Conservation (phyloP, 78 protist species). For the Creolimax fragrantissima region DNA sequence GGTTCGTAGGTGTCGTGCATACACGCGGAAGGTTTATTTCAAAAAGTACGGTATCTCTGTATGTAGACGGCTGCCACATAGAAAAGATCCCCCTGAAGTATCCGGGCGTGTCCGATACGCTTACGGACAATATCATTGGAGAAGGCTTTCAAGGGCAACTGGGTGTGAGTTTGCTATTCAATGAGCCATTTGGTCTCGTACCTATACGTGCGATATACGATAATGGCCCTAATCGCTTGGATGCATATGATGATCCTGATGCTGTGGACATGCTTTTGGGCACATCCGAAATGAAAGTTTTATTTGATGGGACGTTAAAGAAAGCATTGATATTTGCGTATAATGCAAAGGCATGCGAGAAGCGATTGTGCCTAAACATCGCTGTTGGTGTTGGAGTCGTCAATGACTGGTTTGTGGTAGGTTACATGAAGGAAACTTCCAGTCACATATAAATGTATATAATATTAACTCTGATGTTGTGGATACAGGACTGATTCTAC, state of each 20-base stretch:
- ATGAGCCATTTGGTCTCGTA: not conserved
- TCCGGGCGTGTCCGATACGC: not conserved
- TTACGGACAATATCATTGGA: not conserved
- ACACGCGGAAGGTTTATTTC: not conserved
- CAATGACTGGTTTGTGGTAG: not conserved
- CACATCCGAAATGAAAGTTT: not conserved
- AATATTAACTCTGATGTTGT: too few species aligned
- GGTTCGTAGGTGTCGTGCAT: not conserved
- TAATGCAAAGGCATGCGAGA: constrained; percentile 5
- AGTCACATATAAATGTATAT: too few species aligned
- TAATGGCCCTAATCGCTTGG: not conserved
- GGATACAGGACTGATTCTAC: too few species aligned
- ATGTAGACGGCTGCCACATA: not conserved
- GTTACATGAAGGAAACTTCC: too few species aligned
- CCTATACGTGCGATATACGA: not conserved
- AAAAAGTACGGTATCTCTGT: not conserved
- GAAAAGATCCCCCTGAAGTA: not conserved
- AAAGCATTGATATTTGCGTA: not conserved
- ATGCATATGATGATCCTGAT: not conserved
- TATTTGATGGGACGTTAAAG: not conserved
- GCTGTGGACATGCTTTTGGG: not conserved
- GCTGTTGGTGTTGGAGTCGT: not conserved
- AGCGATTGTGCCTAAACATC: not conserved
- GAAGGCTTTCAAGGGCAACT: not conserved
- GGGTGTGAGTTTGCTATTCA: not conserved